Conservation (phyloP, 176 grass and related monocot genomes). For the bread wheat (Triticum aestivum) region DNA sequence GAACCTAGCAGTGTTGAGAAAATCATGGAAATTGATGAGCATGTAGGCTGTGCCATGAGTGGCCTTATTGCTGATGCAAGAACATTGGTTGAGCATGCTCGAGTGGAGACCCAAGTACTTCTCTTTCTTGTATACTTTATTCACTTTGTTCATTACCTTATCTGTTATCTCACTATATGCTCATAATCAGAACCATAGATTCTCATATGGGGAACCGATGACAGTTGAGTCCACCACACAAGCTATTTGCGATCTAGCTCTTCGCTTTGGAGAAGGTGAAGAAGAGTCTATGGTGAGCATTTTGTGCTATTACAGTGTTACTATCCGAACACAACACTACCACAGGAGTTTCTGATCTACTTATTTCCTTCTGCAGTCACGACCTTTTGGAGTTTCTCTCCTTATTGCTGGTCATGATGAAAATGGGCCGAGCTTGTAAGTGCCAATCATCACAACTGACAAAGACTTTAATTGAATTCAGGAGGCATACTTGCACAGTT, state of each 20-base stretch:
- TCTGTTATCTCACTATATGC: conserved; percentile 14
- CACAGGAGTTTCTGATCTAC: conserved; percentile 26
- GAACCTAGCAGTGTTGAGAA: conserved; percentile 99
- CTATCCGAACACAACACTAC: conserved; percentile 1
- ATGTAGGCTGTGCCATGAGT: conserved; percentile 92
- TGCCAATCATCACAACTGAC: not conserved
- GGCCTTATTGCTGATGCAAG: conserved; percentile 94
- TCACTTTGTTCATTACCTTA: not conserved
- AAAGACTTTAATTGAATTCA: not conserved
- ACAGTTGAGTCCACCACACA: conserved; percentile 93
- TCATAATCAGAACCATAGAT: conserved; percentile 84
- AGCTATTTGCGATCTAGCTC: conserved; percentile 92
- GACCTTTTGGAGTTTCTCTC: conserved; percentile 93
- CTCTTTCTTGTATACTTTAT: not conserved
- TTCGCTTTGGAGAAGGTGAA: conserved; percentile 97
- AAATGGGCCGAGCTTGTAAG: conserved; percentile 86
- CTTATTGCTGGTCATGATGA: conserved; percentile 99
- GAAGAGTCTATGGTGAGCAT: conserved; percentile 83
- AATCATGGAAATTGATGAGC: conserved; percentile 98
- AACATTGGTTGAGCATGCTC: conserved; percentile 94
- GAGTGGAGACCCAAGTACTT: conserved; percentile 63
- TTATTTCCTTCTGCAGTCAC: conserved; percentile 59
- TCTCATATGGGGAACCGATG: conserved; percentile 96
- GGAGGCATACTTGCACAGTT: not conserved
- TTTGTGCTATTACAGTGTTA: not conserved